Conservation (phyloP, 805 yeast species). For the baker's yeast (Saccharomyces cerevisiae) region DNA sequence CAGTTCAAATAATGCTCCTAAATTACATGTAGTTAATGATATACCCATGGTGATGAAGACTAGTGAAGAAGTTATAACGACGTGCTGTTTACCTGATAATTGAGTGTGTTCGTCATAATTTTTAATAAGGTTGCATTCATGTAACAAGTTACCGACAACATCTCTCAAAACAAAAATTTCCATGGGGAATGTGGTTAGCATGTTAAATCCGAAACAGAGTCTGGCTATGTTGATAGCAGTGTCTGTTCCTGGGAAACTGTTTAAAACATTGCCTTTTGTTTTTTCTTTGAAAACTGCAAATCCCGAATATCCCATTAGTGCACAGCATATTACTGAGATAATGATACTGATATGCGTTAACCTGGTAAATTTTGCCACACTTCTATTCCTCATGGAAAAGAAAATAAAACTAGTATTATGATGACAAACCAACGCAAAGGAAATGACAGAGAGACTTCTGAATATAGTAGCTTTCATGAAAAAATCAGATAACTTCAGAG, state of each 20-base stretch:
- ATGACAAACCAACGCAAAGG: slow-evolving; percentile 92
- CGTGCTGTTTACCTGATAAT: slow-evolving; percentile 44
- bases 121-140: slow-evolving; percentile 29
- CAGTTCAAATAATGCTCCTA: slow-evolving; percentile 81
- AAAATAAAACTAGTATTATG: slow-evolving; percentile 88
- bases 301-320: slow-evolving; percentile 72
- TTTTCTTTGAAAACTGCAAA: slow-evolving; percentile 62
- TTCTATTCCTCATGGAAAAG: slow-evolving; percentile 71
- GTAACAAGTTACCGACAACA: slow-evolving; percentile 52
- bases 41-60: slow-evolving; percentile 66
- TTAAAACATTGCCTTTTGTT: slow-evolving; percentile 81
- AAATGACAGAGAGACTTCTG: slow-evolving; percentile 88
- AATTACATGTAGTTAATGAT: slow-evolving; percentile 72
- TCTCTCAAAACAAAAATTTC: slow-evolving; percentile 88
- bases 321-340: slow-evolving; percentile 72
- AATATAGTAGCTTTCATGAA: slow-evolving; percentile 59
- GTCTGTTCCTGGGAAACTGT: slow-evolving; percentile 76
- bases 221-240: slow-evolving; percentile 76
- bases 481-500: slow-evolving; percentile 37
- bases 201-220: slow-evolving; percentile 82
- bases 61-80: slow-evolving; percentile 54
- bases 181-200: slow-evolving; percentile 86
- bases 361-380: slow-evolving; percentile 62
- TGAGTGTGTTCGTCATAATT: slow-evolving; percentile 15
- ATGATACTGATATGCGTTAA: slow-evolving; percentile 80